phyloP scores from a whole-genome alignment of 345 rosid species.

The Salix arbutifolia region DNA sequence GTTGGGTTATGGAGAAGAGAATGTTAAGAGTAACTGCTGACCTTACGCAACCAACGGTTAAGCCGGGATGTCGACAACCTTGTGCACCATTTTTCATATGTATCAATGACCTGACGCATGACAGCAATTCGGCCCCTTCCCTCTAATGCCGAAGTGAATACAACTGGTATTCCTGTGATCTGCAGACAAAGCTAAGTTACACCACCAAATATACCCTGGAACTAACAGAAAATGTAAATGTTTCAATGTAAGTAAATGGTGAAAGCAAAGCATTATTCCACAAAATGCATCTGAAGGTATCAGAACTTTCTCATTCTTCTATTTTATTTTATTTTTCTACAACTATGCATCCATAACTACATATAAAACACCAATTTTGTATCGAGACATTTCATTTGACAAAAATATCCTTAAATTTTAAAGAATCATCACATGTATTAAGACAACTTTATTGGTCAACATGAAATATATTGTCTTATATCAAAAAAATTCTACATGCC shows the following conservation, averaged over 20 bases:
- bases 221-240: background rate
- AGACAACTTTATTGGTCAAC: too few species aligned
- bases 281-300: background rate
- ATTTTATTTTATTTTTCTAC: background rate
- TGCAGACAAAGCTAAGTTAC: conserved; percentile 27
- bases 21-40: conserved; percentile 17
- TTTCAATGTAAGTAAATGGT: background rate
- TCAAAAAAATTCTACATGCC: too few species aligned
- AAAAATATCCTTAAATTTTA: too few species aligned
- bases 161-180: conserved; percentile 80
- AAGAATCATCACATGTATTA: too few species aligned
- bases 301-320: background rate
- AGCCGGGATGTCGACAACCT: conserved; percentile 85
- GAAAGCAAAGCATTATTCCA: background rate
- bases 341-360: background rate
- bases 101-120: conserved; percentile 63
- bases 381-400: too few species aligned
- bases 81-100: conserved; percentile 82
- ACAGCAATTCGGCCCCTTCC: conserved; percentile 76
- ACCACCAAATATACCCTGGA: background rate
- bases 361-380: too few species aligned
- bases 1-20: background rate
- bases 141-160: conserved; percentile 84
- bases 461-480: too few species aligned
- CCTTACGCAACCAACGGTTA: conserved; percentile 92